Conservation (phyloP, 805 yeast genomes). For the Ogataea pilisensis region DNA sequence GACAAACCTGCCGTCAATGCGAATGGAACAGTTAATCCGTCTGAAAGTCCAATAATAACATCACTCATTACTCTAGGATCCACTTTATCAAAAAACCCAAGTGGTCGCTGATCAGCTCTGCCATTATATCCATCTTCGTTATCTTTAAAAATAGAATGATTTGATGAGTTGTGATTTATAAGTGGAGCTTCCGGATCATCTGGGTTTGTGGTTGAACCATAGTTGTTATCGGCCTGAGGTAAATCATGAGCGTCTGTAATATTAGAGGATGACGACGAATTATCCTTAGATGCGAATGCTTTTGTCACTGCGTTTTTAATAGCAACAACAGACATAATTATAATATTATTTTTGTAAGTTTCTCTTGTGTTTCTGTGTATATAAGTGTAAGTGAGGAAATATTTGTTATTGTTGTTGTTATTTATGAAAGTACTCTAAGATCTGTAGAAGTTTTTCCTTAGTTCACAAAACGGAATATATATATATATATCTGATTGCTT, state of each 20-base stretch:
- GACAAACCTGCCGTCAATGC: conserved; percentile 96
- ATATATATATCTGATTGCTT: too few species aligned
- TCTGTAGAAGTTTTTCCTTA: too few species aligned
- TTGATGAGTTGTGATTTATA: background rate
- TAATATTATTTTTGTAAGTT: too few species aligned
- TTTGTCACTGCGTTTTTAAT: conserved; percentile 9
- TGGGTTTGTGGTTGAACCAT: conserved; percentile 9
- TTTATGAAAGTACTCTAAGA: too few species aligned
- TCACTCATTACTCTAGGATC: conserved; percentile 95
- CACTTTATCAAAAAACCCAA: conserved; percentile 44
- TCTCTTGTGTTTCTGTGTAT: background rate
- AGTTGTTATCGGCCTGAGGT: conserved; percentile 4
- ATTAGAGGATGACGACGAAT: background rate
- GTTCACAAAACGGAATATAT: too few species aligned
- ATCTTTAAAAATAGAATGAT: conserved; percentile 1
- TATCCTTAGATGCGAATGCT: background rate
- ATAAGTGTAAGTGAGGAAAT: background rate
- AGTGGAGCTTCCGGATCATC: conserved; percentile 11
- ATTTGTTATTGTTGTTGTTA: conserved; percentile 1
- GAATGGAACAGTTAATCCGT: conserved; percentile 97
- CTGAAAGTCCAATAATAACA: conserved; percentile 87
- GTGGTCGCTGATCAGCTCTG: conserved; percentile 1
- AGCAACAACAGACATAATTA: conserved; percentile 15
- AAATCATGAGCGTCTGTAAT: background rate
- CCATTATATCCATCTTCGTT: conserved; percentile 4